Percentiles rank a stretch among this genome's conserved stretches.
Conservation (phyloP, 2,329 filamentous ascomycete genomes). For the Hypomyces rosellus region DNA sequence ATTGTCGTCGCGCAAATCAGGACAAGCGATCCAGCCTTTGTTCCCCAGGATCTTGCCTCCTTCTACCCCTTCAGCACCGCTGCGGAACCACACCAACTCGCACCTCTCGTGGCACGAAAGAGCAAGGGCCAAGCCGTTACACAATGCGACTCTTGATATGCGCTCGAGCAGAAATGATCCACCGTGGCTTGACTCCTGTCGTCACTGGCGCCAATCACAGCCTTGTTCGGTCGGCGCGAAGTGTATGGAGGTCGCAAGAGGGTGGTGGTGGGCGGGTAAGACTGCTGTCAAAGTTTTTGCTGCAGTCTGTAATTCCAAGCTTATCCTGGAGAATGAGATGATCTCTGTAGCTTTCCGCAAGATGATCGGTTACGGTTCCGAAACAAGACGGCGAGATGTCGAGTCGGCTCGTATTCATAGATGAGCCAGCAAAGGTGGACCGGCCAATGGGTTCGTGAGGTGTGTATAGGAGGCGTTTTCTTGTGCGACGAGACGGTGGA, state of each 20-base stretch:
- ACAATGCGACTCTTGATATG: slow-evolving; percentile 27
- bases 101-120: slow-evolving; percentile 26
- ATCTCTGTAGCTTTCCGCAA: slow-evolving; percentile 19
- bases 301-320: too few species aligned
- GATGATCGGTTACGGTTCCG: slow-evolving; percentile 20
- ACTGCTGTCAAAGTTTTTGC: too few species aligned
- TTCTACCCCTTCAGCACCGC: slow-evolving; percentile 21
- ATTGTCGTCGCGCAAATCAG: slow-evolving; percentile 19
- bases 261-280: too few species aligned
- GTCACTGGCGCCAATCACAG: background rate
- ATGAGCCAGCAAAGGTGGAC: slow-evolving; percentile 10
- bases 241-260: too few species aligned
- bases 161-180: slow-evolving; percentile 13
- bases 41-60: slow-evolving; percentile 20
- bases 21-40: slow-evolving; percentile 28
- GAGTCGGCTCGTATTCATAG: slow-evolving; percentile 27
- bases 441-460: slow-evolving; percentile 21
- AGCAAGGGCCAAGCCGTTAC: slow-evolving; percentile 20
- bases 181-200: slow-evolving; percentile 8
- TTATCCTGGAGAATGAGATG: slow-evolving; percentile 11
- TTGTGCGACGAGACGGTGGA: slow-evolving; percentile 21
- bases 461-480: slow-evolving; percentile 15
- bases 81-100: slow-evolving; percentile 29
- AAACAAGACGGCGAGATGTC: slow-evolving; percentile 20
- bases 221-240: background rate